A percentile compares a stretch with the other conserved stretches of the same genome.
These are phyloP conservation scores for Cystobasidium sp. DNA, from an alignment of 1,284 basidiomycete genomes.

Conservation along the genomic window DNA sequence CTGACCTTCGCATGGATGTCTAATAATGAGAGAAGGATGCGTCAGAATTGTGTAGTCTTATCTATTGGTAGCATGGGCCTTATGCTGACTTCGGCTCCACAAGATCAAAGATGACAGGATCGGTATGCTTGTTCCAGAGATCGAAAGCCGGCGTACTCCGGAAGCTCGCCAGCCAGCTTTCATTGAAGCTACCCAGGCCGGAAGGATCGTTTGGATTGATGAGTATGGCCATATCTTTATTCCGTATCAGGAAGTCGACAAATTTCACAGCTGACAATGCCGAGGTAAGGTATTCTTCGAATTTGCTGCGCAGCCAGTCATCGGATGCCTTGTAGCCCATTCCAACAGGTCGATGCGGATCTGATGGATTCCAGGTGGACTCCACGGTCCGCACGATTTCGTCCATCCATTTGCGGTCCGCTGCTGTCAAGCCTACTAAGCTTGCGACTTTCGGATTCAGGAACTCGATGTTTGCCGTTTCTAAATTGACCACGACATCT, in stretches of 20 bases:
- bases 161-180: conserved; percentile 81
- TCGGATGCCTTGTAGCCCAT: conserved; percentile 91
- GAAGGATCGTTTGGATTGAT: conserved; percentile 42
- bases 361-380: conserved; percentile 71
- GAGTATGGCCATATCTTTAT: conserved; percentile 62
- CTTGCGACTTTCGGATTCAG: conserved; percentile 78
- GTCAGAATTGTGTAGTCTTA: background rate
- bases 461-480: conserved; percentile 82
- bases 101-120: conserved; percentile 87
- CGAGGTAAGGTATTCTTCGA: conserved; percentile 75
- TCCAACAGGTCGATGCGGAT: conserved; percentile 63
- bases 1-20: conserved; percentile 84
- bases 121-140: conserved; percentile 84
- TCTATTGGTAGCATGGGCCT: background rate
- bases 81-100: conserved; percentile 68
- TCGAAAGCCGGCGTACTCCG: conserved; percentile 79
- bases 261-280: conserved; percentile 83
- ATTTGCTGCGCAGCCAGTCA: conserved; percentile 82
- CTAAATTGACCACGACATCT: conserved; percentile 89
- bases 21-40: conserved; percentile 36
- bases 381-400: conserved; percentile 78
- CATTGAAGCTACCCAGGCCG: conserved; percentile 71
- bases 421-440: conserved; percentile 78
- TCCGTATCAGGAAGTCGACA: conserved; percentile 69
- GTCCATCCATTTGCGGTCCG: conserved; percentile 96